phyloP scores from a whole-genome alignment of 345 rosid genomes.

The Dipteronia sinensis region DNA sequence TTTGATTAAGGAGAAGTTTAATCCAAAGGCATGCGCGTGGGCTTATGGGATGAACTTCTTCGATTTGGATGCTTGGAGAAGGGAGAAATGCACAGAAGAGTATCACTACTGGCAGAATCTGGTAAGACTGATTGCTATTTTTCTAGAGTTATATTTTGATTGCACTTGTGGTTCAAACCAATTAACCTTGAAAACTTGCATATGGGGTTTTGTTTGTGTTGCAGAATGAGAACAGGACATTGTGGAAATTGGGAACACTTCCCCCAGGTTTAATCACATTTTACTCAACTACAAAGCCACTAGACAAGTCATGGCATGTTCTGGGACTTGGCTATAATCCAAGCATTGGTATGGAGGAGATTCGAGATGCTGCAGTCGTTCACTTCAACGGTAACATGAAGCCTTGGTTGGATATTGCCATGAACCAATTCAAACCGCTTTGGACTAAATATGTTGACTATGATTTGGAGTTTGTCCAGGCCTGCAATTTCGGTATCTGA shows the following conservation, averaged over 20 bases:
- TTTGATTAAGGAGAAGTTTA: conserved; percentile 86
- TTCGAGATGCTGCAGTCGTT: conserved; percentile 84
- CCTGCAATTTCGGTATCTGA: conserved; percentile 86
- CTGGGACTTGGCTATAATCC: conserved; percentile 96
- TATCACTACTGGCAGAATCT: conserved; percentile 98
- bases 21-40: conserved; percentile 99
- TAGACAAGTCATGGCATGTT: conserved; percentile 97
- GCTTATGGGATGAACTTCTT: conserved; percentile 99
- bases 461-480: conserved; percentile 84
- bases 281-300: conserved; percentile 92
- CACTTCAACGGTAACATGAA: conserved; percentile 97
- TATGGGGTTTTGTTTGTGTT: conserved; percentile 1
- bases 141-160: no score
- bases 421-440: conserved; percentile 89
- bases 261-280: conserved; percentile 95
- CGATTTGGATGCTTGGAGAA: conserved; percentile 98
- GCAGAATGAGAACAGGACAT: conserved; percentile 92
- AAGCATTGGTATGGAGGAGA: conserved; percentile 93
- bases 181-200: no score
- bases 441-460: conserved; percentile 92
- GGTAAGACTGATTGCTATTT: conserved; percentile 42
- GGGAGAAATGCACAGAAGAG: conserved; percentile 96
- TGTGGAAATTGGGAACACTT: conserved; percentile 93
- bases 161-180: no score
- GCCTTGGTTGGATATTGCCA: conserved; percentile 98